Evolutionary conservation across 305 asterid genomes (phyloP).

Genomic region (Fraxinus platypoda): DNA sequence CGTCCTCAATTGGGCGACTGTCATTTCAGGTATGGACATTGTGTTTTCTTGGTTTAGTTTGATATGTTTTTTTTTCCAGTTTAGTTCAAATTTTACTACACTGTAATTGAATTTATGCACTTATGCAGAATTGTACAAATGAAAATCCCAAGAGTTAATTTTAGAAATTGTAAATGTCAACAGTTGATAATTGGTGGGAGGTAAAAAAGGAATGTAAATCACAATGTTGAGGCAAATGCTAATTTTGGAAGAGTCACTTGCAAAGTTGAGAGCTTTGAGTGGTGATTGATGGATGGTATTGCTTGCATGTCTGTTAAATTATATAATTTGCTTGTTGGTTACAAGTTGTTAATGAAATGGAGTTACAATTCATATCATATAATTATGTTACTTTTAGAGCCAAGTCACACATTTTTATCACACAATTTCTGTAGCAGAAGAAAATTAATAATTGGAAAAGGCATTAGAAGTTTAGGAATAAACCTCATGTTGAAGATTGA

Average conservation of each 20-base stretch:
- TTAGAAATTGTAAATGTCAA: neutral
- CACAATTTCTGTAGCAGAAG: neutral
- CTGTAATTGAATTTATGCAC: neutral
- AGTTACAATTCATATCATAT: neutral
- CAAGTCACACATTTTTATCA: neutral
- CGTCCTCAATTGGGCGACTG: conserved; percentile 76
- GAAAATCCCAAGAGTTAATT: neutral
- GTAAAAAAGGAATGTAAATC: neutral
- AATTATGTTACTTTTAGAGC: neutral
- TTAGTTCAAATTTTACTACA: neutral
- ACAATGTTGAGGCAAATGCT: neutral
- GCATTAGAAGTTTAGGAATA: too few relatives aligned
- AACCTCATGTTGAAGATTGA: too few relatives aligned
- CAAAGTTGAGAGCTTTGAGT: neutral
- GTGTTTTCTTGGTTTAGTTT: conserved; percentile 8
- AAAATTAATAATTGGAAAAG: too few relatives aligned
- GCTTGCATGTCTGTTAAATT: neutral
- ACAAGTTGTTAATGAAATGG: neutral
- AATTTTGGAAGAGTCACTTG: neutral
- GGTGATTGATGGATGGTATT: neutral
- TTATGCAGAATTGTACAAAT: neutral
- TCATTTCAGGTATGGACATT: conserved; percentile 63
- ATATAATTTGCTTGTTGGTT: neutral
- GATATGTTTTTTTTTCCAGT: neutral
- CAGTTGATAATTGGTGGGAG: neutral